A percentile compares a stretch with the other conserved stretches of the same genome.
Conservation (phyloP, 768 basidiomycete genomes). For the Suillus brevipes region DNA sequence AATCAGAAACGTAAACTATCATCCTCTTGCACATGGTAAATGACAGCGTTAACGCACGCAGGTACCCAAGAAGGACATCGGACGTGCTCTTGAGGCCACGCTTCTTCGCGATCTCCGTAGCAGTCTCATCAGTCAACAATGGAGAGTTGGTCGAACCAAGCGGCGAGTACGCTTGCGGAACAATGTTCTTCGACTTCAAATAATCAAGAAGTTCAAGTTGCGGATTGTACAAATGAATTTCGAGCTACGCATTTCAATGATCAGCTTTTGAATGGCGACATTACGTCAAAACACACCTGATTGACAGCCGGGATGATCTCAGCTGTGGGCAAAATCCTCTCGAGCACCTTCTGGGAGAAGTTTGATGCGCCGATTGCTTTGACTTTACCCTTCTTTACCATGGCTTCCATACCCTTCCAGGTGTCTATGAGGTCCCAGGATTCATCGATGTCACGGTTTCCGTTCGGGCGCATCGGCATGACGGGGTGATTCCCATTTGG, state of each 20-base stretch:
- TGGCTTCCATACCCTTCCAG: slow-evolving; percentile 81
- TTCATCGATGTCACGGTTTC: slow-evolving; percentile 66
- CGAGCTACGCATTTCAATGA: slow-evolving; percentile 46
- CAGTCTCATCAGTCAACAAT: slow-evolving; percentile 61
- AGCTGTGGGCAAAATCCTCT: slow-evolving; percentile 67
- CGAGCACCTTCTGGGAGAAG: slow-evolving; percentile 65
- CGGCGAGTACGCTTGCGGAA: slow-evolving; percentile 80
- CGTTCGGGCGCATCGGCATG: slow-evolving; percentile 60
- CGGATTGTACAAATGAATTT: slow-evolving; percentile 73
- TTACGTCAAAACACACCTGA: slow-evolving; percentile 47
- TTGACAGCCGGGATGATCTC: slow-evolving; percentile 71
- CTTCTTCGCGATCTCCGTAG: slow-evolving; percentile 58
- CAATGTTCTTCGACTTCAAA: slow-evolving; percentile 64
- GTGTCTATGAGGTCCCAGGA: slow-evolving; percentile 70
- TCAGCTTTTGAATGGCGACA: not conserved
- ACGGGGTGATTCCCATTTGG: slow-evolving; percentile 62
- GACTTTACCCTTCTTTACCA: slow-evolving; percentile 70
- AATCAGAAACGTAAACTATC: slow-evolving; percentile 5
- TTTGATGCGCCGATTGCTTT: slow-evolving; percentile 73
- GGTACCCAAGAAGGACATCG: slow-evolving; percentile 63
- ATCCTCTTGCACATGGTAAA: slow-evolving; percentile 9
- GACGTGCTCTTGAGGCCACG: slow-evolving; percentile 48
- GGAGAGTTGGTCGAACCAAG: slow-evolving; percentile 71
- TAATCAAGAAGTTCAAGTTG: slow-evolving; percentile 67
- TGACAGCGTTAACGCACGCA: slow-evolving; percentile 41